A percentile compares a stretch with the other conserved stretches of the same genome.
Evolutionary conservation across 371 early-diverging fungal genomes (phyloP).

Genomic region (Rhizopus sp.): DNA sequence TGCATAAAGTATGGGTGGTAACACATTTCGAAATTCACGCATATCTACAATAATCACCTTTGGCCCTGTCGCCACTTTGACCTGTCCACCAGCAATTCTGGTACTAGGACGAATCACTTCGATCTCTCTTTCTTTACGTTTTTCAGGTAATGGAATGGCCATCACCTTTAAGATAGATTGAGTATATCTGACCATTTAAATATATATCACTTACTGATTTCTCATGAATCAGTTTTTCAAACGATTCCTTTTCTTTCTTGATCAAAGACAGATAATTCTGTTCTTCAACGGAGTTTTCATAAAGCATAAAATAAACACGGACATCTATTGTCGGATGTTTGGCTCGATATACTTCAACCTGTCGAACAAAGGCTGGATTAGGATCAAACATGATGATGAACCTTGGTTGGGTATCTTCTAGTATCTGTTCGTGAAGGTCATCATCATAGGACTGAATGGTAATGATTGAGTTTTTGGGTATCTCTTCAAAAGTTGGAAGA

Average conservation of each 20-base stretch:
- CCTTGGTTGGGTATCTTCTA: conserved; percentile 75
- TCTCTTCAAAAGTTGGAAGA: conserved; percentile 36
- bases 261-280: conserved; percentile 86
- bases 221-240: conserved; percentile 91
- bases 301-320: conserved; percentile 89
- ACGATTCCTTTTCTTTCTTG: conserved; percentile 89
- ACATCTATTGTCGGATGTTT: conserved; percentile 54
- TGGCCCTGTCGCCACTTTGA: conserved; percentile 17
- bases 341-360: conserved; percentile 84
- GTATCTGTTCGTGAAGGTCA: conserved; percentile 48
- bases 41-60: conserved; percentile 84
- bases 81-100: conserved; percentile 61
- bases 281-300: conserved; percentile 95
- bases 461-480: conserved; percentile 35
- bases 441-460: conserved; percentile 69
- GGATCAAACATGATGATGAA: conserved; percentile 92
- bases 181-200: neutral
- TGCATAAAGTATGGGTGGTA: conserved; percentile 89
- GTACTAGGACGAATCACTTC: conserved; percentile 60
- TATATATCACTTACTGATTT: conserved; percentile 67
- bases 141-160: conserved; percentile 70
- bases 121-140: conserved; percentile 38
- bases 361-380: conserved; percentile 82
- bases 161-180: conserved; percentile 46
- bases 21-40: conserved; percentile 92